phyloP scores from a whole-genome alignment of 2,329 filamentous ascomycete species.

The Fusarium palustre region DNA sequence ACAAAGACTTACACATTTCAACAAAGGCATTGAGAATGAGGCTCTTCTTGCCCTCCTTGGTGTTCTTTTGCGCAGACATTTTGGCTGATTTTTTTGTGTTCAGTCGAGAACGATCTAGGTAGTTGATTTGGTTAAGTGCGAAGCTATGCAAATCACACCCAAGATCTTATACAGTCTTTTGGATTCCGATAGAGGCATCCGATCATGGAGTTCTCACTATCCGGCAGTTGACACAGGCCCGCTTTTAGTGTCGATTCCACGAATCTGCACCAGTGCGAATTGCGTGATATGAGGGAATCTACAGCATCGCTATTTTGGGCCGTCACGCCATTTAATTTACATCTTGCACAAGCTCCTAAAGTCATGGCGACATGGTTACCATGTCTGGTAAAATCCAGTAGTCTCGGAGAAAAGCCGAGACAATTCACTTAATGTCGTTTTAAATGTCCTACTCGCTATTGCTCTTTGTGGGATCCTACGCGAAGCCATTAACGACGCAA shows the following conservation, averaged over 20 bases:
- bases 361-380: neutral
- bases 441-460: neutral
- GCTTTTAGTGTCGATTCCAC: neutral
- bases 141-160: neutral
- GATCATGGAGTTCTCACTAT: neutral
- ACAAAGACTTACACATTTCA: slow-evolving; percentile 30
- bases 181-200: neutral
- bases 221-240: neutral
- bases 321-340: neutral
- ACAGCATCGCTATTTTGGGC: neutral
- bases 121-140: neutral
- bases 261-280: neutral
- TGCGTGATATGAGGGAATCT: neutral
- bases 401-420: neutral
- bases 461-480: rapidly evolving
- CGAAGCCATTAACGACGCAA: neutral
- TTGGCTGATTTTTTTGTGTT: neutral
- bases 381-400: neutral
- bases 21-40: slow-evolving; percentile 60
- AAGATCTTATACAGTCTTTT: neutral
- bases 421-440: too few species aligned
- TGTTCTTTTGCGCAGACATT: neutral
- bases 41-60: slow-evolving; percentile 49
- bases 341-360: neutral
- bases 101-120: neutral